phyloP scores from a whole-genome alignment of 371 early-diverging fungal genomes.

The Rhizopus delemar region DNA sequence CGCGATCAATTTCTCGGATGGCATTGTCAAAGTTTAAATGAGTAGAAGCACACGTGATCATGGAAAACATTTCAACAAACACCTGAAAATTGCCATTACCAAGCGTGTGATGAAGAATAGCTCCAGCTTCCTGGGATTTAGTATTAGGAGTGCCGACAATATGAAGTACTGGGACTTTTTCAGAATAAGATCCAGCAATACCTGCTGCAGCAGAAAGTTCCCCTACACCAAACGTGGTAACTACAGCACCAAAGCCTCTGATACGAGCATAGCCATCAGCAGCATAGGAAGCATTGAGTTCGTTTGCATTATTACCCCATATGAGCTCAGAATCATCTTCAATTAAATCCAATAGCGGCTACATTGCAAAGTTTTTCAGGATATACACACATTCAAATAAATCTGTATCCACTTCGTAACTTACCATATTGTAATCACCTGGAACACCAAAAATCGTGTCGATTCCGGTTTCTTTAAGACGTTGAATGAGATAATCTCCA shows the following conservation, averaged over 20 bases:
- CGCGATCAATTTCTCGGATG: slow-evolving; percentile 43
- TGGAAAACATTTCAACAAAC: slow-evolving; percentile 42
- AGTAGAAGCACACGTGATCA: slow-evolving; percentile 43
- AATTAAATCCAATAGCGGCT: slow-evolving; percentile 35
- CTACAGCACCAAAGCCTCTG: slow-evolving; percentile 38
- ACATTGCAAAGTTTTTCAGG: too few relatives aligned
- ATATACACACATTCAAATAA: too few relatives aligned
- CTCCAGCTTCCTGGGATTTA: slow-evolving; percentile 36
- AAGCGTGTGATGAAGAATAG: slow-evolving; percentile 55
- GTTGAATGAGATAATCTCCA: slow-evolving; percentile 37
- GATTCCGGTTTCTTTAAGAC: slow-evolving; percentile 48
- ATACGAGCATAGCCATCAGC: slow-evolving; percentile 59
- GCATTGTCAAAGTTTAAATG: slow-evolving; percentile 32
- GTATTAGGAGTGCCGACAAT: slow-evolving; percentile 55
- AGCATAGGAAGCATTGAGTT: slow-evolving; percentile 53
- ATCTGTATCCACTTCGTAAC: background rate
- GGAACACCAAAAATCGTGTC: slow-evolving; percentile 50
- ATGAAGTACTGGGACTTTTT: slow-evolving; percentile 60
- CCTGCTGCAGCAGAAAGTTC: slow-evolving; percentile 56
- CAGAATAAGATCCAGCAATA: slow-evolving; percentile 55
- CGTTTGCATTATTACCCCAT: slow-evolving; percentile 48
- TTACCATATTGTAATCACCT: slow-evolving; percentile 55
- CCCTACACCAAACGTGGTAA: slow-evolving; percentile 62
- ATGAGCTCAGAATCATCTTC: slow-evolving; percentile 40
- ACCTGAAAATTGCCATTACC: slow-evolving; percentile 57